phyloP scores from a whole-genome alignment of 2,329 filamentous ascomycete genomes.

The Aspergillus sclerotialis region DNA sequence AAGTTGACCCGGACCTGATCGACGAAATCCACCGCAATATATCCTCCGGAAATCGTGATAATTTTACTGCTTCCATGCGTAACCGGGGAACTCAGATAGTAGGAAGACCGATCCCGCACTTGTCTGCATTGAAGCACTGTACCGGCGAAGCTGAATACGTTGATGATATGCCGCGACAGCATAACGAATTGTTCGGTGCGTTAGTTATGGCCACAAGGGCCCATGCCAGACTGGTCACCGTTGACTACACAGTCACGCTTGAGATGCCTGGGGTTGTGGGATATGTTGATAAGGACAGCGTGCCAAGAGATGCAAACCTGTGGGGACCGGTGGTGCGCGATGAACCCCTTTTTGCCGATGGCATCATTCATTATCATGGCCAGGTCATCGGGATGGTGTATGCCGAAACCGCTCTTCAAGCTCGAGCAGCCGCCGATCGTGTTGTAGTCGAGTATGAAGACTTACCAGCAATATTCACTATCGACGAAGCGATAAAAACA shows the following conservation, averaged over 20 bases:
- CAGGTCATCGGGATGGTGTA: constrained; percentile 79
- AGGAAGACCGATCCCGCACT: constrained; percentile 71
- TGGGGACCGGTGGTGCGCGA: constrained; percentile 95
- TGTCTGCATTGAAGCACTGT: constrained; percentile 78
- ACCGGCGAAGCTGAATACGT: constrained; percentile 85
- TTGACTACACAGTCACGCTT: constrained; percentile 65
- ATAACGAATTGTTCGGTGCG: constrained; percentile 74
- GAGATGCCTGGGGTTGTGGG: constrained; percentile 71
- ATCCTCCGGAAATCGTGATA: no score
- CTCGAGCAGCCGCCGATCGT: constrained; percentile 64
- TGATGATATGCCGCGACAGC: constrained; percentile 73
- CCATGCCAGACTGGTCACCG: constrained; percentile 68
- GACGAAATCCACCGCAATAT: no score
- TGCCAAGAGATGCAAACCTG: constrained; percentile 68
- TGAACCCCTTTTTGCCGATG: constrained; percentile 76
- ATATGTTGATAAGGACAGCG: constrained; percentile 67
- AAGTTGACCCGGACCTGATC: no score
- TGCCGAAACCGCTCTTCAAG: constrained; percentile 64
- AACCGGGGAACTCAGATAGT: no score
- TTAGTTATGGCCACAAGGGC: constrained; percentile 74
- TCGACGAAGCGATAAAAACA: constrained; percentile 78
- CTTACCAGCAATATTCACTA: constrained; percentile 72
- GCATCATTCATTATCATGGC: constrained; percentile 71
- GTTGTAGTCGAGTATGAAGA: constrained; percentile 81
- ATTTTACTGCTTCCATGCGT: no score